These are phyloP conservation scores for Aciculoconidium aculeatum DNA, from an alignment of 805 yeast genomes.

Conservation along the genomic window DNA sequence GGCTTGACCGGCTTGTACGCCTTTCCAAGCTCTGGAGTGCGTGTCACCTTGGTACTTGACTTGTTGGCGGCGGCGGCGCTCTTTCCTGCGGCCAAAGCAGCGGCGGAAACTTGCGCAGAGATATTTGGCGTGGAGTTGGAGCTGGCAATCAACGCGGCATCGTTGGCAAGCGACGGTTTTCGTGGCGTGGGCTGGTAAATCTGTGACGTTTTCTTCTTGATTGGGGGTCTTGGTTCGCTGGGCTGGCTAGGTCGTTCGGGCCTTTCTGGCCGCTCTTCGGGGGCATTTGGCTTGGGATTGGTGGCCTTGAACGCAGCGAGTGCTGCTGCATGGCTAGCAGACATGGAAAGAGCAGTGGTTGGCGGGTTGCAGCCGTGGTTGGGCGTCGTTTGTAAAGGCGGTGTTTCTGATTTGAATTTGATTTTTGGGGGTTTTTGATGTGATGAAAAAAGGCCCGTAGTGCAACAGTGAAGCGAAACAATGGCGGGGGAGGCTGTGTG, in stretches of 20 bases:
- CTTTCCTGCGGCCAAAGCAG: constrained; percentile 4
- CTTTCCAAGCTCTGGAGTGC: no score
- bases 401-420: no score
- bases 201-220: constrained; percentile 1
- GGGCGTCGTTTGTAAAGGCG: no score
- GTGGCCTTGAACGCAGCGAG: constrained; percentile 36
- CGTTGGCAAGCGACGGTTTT: constrained; percentile 1
- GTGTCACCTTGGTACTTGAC: background rate
- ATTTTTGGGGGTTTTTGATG: no score
- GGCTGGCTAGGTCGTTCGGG: no score
- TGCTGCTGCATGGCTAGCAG: constrained; percentile 41
- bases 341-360: no score
- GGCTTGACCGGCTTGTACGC: no score
- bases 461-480: no score
- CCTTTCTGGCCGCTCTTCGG: background rate
- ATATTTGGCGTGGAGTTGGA: background rate
- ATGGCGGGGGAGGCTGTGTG: no score
- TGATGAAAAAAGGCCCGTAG: no score
- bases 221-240: background rate
- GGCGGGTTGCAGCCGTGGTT: no score
- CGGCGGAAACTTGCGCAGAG: constrained; percentile 3
- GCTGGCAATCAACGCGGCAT: constrained; percentile 4
- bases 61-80: constrained; percentile 2
- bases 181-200: constrained; percentile 1
- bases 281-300: no score